Percentiles rank a stretch among this genome's conserved stretches.
Evolutionary conservation across 108 stramenopile species (phyloP).

Genomic region (Thalassiosira profunda): DNA sequence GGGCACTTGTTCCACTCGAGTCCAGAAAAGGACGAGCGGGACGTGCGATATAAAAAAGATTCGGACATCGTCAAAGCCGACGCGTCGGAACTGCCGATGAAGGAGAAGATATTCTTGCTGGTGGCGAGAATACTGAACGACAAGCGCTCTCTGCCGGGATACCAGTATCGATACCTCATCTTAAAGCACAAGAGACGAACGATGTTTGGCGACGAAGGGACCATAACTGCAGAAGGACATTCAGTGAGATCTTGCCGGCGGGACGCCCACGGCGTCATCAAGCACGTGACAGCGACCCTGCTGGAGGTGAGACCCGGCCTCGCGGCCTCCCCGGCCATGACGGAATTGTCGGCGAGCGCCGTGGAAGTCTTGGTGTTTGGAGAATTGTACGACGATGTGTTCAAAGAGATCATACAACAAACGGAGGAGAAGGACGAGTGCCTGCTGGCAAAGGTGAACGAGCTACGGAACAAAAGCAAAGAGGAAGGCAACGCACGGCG

Average conservation of each 20-base stretch:
- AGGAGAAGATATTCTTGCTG: conserved; percentile 80
- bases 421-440: conserved; percentile 36
- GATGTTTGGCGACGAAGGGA: conserved; percentile 15
- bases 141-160: conserved; percentile 82
- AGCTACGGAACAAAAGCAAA: conserved; percentile 23
- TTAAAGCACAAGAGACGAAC: conserved; percentile 49
- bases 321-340: conserved; percentile 63
- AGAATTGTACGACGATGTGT: conserved; percentile 68
- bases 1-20: conserved; percentile 35
- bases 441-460: conserved; percentile 51
- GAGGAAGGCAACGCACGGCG: not conserved
- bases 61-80: conserved; percentile 76
- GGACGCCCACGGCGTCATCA: conserved; percentile 87
- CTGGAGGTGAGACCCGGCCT: conserved; percentile 81
- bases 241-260: conserved; percentile 51
- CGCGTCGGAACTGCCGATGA: conserved; percentile 73
- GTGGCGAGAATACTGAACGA: conserved; percentile 82
- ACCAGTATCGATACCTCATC: conserved; percentile 76
- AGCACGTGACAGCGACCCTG: conserved; percentile 86
- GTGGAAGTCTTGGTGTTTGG: conserved; percentile 87
- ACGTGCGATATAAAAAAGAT: conserved; percentile 69
- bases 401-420: conserved; percentile 33
- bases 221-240: not conserved
- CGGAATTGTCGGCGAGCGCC: conserved; percentile 75
- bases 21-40: conserved; percentile 36